Base-by-base conservation (phyloP, 768 basidiomycete genomes). In the Suillus americanus region DNA sequence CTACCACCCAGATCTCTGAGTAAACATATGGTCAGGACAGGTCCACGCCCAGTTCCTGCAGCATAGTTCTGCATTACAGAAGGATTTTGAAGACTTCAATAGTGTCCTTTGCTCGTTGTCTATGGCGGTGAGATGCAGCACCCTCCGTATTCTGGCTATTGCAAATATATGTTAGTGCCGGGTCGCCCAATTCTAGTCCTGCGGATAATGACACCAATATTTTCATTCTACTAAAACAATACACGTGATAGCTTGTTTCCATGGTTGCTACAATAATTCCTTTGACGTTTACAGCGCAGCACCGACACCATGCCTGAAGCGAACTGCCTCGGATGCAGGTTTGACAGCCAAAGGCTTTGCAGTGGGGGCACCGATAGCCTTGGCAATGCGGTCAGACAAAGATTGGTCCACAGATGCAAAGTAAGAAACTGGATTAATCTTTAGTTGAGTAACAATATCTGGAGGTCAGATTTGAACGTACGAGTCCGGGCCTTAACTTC, bases 321-420 rank as follows among this genome's bases (percentile, higher is more conserved):
- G 80, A 64, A 86, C 66, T 13, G 86, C 87, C 73, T 88, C 84
- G 3, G 72, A 59, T 1, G 88, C 90, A 18, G 89, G 76, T 75
- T 86, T 87, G 69, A 86, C 85, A 64, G 79, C 68, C 60, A 93
- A 79, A 14, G 92, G 90, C 61, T 75, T 67, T n/a, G 87, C 88
- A 3, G 77, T 70, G 2, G 85, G 79, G 56, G 84, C 80, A 48
- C 87, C 87, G 60, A 95, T 82, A 3, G 86, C 91, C 69, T 83
- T 84, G n/a, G 93, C 92, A 68, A 98, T 82, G 66, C 90, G 84
- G 76, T 92, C 86, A 5, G 88, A 88, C 41, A 96, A 80, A 13
- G 78, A 81, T 71, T 92, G 89, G 74, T 90, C 85, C 63, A 97
- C 88, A 60, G 86, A 86, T 48, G 91, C 88, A 85, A 89, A 95